Conservation (phyloP, 2,329 filamentous ascomycete genomes). For the Epichloe brachyelytri region DNA sequence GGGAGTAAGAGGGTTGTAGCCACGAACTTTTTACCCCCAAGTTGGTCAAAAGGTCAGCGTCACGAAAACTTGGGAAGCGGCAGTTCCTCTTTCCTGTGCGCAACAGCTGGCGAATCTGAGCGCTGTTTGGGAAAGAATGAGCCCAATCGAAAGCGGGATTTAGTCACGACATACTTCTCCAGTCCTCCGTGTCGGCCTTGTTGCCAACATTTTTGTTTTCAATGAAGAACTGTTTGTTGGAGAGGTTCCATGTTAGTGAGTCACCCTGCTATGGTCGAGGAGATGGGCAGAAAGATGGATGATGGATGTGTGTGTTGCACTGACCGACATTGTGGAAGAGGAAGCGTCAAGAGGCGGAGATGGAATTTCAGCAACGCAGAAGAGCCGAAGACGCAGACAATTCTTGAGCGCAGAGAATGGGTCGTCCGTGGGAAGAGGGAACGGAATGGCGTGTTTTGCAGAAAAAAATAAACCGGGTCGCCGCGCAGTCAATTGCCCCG, state of each 20-base stretch:
- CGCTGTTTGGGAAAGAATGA: background rate
- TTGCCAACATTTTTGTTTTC: conserved; percentile 71
- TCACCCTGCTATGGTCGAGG: conserved; percentile 11
- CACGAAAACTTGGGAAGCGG: background rate
- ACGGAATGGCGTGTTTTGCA: background rate
- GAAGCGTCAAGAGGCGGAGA: background rate
- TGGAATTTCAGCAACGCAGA: background rate
- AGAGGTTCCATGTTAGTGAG: conserved; percentile 11
- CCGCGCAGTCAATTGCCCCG: too few species aligned
- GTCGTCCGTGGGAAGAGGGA: background rate
- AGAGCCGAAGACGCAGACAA: background rate
- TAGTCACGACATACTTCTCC: conserved; percentile 51
- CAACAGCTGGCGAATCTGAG: background rate
- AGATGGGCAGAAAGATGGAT: background rate
- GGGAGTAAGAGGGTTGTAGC: conserved; percentile 91
- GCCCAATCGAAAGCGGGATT: background rate
- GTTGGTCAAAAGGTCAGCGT: background rate
- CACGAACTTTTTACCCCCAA: conserved; percentile 44
- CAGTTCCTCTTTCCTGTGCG: background rate
- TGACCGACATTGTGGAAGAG: conserved; percentile 6
- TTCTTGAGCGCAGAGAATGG: background rate
- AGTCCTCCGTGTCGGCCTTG: conserved; percentile 61
- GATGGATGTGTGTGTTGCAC: background rate
- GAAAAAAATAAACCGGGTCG: too few species aligned
- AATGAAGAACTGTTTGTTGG: conserved; percentile 49